Base-by-base conservation (phyloP, 1,139 yeast genomes). In the Suhomyces kunorum region DNA sequence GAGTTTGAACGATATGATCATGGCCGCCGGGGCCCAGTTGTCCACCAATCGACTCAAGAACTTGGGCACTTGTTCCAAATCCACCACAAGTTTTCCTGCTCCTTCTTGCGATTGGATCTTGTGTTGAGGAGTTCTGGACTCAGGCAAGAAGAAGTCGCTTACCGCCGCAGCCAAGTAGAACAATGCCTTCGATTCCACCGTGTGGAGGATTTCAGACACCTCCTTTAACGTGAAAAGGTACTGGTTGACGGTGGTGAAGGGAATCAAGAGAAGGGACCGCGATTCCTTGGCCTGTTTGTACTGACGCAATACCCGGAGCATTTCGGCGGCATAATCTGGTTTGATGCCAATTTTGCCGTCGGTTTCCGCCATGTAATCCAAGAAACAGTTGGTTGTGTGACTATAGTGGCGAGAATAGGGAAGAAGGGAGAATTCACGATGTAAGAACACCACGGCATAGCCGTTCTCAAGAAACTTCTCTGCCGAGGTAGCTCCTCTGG, bases 161-260 rank as follows among this genome's bases (percentile, higher is more conserved):
- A 92, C 99, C 0, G 98, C 98, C 4, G 98, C 98, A 0, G 98
- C 98, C 46, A 92, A 71, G 63, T 85, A 94, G 56, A 92, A 87
- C 34, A 92, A 60, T 0, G 88, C 87, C 42, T 67, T 66, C 2
- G 74, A 59, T 4, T 78, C 80, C 35, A 80, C 66, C 2, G 66
- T 61, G 33, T 80, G 74, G 52, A 92, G 61, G 38, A 74, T 68
- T 46, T 76, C 75, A 1, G 95, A 86, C 11, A 87, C 71, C 31
- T 79, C 66, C 49, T 82, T 80, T 50, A 94, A 71, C 0, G 97
- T 87, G 70, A 86, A 90, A 44, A 92, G 67, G 56, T 92, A 92
- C 60, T 94, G 98, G 61, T 87, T 89, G 12, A 92, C 97, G 0
- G 98, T 94, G 14, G 98, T 90, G 66, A 86, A 92, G 1, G 98